Base-by-base conservation (phyloP, 1,139 yeast species). In the Meyerozyma elateridarum region DNA sequence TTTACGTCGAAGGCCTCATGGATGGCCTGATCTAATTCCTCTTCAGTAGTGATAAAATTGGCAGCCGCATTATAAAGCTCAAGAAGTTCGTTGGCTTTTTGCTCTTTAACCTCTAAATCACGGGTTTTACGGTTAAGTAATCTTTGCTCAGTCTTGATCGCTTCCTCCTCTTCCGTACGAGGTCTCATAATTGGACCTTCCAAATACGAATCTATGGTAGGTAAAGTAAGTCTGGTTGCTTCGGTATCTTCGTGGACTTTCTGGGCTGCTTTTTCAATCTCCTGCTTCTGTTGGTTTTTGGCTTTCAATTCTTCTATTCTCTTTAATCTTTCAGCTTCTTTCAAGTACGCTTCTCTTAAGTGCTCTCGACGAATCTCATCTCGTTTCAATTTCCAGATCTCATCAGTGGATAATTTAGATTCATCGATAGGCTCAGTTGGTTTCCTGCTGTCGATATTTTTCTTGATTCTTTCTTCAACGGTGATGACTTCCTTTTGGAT, bases 361-460 rank as follows among this genome's bases (percentile, higher is more conserved):
- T 79, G 87, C 37, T 72, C 63, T 50, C 94, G 75, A 56, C 96
- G 81, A 48, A 85, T 66, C 36, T 76, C 78, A 15, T 87, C 79
- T 46, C 76, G 74, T 41, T 73, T 67, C 31, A 64, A 50, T 38
- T 70, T 70, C 66, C 78, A 76, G 49, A 66, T 59, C 52, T 81
- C 82, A 5, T 61, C 64, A 6, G 61, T 56, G 7, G 71, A 67
- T 40, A 71, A 55, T 30, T 62, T 57, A 6, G 58, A 46, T 22
- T 46, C 52, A 33, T 56, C 61, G n/a, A 49, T 45, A 14, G 36
- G 32, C 22, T 54, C 52, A 25, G 69, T 64, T 28, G 70, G 66
- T 15, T 45, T 49, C 32, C 54, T 46, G 13, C 61, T 66, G 25
- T 70, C 69, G 19, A 77, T 76, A 22, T 77, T 75, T 30, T 61